Percentiles rank a stretch among this genome's conserved stretches.
Conservation (phyloP, 108 stramenopile species). For the Aurantiochytrium sp. region DNA sequence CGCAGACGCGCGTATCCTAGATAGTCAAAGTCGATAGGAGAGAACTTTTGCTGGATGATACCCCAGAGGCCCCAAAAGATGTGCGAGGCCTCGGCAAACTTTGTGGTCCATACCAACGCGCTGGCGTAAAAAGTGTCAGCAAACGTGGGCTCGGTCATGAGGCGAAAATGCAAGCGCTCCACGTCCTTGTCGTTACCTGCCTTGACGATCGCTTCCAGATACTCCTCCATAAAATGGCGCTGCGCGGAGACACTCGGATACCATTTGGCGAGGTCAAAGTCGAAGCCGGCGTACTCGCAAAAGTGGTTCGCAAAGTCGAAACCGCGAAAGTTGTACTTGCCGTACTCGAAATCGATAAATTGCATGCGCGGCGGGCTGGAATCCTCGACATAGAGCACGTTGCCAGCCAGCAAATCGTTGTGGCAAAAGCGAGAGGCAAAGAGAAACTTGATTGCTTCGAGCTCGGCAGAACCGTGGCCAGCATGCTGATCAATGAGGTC, state of each 20-base stretch:
- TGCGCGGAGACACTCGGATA: neutral
- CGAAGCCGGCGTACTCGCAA: conserved; percentile 45
- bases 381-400: conserved; percentile 11
- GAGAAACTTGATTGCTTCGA: conserved; percentile 3
- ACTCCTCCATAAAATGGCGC: neutral
- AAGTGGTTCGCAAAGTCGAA: conserved; percentile 56
- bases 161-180: neutral
- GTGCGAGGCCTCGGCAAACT: conserved; percentile 31
- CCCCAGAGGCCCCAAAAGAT: conserved; percentile 44
- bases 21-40: conserved; percentile 45
- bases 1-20: conserved; percentile 30
- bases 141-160: neutral
- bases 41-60: conserved; percentile 30
- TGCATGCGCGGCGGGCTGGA: conserved; percentile 5
- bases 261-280: conserved; percentile 6
- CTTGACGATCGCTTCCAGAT: neutral
- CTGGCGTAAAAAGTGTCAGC: neutral
- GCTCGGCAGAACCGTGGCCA: neutral
- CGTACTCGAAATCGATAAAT: conserved; percentile 58
- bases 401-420: conserved; percentile 47
- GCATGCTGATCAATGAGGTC: neutral
- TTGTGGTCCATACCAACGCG: neutral
- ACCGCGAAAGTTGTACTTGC: conserved; percentile 47
- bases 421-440: conserved; percentile 43
- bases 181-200: neutral